Evolutionary conservation across 2,329 filamentous ascomycete genomes (phyloP), one percentile per base, ranked within the genome.

Genomic region (Fusarium sp.): DNA sequence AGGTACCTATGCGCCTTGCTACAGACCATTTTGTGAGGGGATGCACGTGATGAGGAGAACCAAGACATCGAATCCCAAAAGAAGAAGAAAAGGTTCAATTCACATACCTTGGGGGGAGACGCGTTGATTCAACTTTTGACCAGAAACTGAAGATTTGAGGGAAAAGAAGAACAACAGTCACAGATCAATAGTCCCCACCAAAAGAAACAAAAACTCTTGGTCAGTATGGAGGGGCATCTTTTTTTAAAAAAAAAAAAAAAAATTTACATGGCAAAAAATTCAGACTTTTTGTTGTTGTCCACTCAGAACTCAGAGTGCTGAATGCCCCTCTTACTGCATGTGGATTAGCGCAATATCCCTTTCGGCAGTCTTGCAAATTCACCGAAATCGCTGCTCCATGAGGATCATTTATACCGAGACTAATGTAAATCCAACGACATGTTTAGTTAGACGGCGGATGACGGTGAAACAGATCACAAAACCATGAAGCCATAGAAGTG

Each of bases 241-340:
- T 19, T 19, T n/a, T n/a, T n/a, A n/a, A n/a, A n/a, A n/a, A n/a
- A n/a, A n/a, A 42, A 51, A 56, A 53, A 59, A 64, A 59, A 59
- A 59, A 33, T n/a, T 6, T 33, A 33, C 31, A 33, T 66, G 63
- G 59, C 56, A 54, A 58, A 49, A 71, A 68, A 67, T 45, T 58
- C 48, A 55, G 58, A 57, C 65, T 64, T 65, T 65, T 66, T 19
- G 19, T 65, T 35, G 53, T 49, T 60, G 38, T 55, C 63, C 63
- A 66, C 32, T 66, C 42, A 63, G 54, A 61, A 39, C 38, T 32
- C 50, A 42, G 48, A 42, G 53, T 41, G 29, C 50, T 13, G 29
- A 32, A n/a, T 71, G 63, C 72, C 72, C 73, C 72, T 74, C 73
- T 66, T 75, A 66, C 73, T 55, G 9, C 6, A 47, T 70, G 15